Percentiles rank a stretch among this genome's conserved stretches.
phyloP scores from a whole-genome alignment of 164 flowering plant genomes.

The Buxus sempervirens region DNA sequence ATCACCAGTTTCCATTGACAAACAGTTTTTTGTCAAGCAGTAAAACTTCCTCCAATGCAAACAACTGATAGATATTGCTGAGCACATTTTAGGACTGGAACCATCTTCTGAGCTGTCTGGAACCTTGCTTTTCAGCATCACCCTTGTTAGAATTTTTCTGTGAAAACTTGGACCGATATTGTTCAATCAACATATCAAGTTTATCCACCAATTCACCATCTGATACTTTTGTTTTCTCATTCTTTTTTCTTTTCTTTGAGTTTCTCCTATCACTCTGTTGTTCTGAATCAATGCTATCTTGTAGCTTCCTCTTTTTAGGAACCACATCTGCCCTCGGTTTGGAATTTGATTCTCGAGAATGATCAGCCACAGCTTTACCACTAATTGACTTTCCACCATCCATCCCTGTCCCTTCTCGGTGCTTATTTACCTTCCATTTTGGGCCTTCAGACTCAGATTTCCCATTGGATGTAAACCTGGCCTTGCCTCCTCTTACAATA shows the following conservation, averaged over 20 bases:
- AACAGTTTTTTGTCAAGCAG: no score
- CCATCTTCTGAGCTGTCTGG: conserved; percentile 30
- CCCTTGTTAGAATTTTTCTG: conserved; percentile 30
- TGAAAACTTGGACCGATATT: conserved; percentile 63
- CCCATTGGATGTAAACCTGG: conserved; percentile 8
- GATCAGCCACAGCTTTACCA: neutral
- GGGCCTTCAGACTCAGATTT: conserved; percentile 13
- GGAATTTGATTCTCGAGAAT: conserved; percentile 12
- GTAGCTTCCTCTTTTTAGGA: conserved; percentile 41
- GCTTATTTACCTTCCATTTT: conserved; percentile 13
- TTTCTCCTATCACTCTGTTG: conserved; percentile 17
- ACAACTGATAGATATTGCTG: no score
- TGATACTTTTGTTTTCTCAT: conserved; percentile 23
- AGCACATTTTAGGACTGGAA: conserved; percentile 15
- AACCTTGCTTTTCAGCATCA: conserved; percentile 36
- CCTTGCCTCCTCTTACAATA: conserved; percentile 16
- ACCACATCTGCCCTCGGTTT: conserved; percentile 8
- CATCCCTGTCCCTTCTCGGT: conserved; percentile 11
- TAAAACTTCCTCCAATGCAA: no score
- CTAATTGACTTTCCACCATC: conserved; percentile 12
- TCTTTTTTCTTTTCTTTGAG: conserved; percentile 29
- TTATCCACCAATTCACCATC: conserved; percentile 57
- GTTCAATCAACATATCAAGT: conserved; percentile 73
- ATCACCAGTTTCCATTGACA: no score
- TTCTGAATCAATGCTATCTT: conserved; percentile 18